Base-by-base conservation (phyloP, 768 basidiomycete species). In the Trametes meyenii region DNA sequence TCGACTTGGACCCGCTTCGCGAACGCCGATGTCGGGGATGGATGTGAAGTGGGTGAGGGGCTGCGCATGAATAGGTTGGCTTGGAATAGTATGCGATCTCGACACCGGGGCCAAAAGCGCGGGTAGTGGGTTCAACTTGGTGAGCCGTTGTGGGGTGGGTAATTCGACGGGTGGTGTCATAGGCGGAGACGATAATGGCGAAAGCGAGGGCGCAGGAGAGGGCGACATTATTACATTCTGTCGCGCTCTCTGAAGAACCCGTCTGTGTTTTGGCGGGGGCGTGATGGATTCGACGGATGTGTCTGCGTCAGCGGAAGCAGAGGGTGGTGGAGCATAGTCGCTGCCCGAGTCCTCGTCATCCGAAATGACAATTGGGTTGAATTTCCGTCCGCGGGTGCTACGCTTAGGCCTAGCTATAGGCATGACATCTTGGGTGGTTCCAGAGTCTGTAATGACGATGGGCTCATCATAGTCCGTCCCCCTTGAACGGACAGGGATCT, bases 271-370 rank as follows among this genome's bases (percentile, higher is more conserved):
- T 13, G 56, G 61, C 10, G 39, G 14, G 10, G 48, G 54, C 3
- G 60, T 44, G n/a, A 6, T n/a, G 13, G 38, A 44, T 17, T 53
- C 56, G 3, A 54, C 2, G 19, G 56, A 63, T 1, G 23, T 26
- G 44, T 63, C 61, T 4, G 29, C 21, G 0, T 52, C 51, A 10
- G 26, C 38, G 16, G 55, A 39, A 1, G 26, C 26, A 14, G 38
- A 29, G 16, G 24, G 26, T 3, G 43, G 11, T 8, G 56, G 61
- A 5, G 51, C 51, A 19, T 49, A 62, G 44, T 62, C 62, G 21
- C 44, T 50, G 16, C n/a, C 55, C 39, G 52, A 44, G 52, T 46
- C 50, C n/a, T 62, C 61, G 12, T 52, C 56, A 51, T 65, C 64
- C 0, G 61, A 60, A 3, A 65, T 58, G 29, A 67, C 23, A 24